A percentile compares a stretch with the other conserved stretches of the same genome.
These are phyloP conservation scores for Cornus suecica DNA, from an alignment of 148 eudicot species.

Conservation along the genomic window DNA sequence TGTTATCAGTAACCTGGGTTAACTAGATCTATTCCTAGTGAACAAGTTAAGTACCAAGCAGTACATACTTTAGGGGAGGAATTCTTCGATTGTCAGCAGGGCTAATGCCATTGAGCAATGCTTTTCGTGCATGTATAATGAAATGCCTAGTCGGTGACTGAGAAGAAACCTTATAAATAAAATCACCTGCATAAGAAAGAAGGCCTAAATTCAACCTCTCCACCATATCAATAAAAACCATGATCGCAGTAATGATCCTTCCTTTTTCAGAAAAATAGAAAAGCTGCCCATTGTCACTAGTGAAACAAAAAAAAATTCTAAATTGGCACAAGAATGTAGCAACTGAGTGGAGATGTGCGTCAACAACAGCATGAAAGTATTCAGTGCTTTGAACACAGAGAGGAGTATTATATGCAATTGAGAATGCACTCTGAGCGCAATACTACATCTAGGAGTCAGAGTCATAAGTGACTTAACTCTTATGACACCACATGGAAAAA, in stretches of 20 bases:
- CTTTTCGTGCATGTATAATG: slow-evolving; percentile 92
- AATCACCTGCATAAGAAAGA: slow-evolving; percentile 63
- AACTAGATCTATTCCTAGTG: neutral
- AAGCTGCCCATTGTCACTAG: no score
- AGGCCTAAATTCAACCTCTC: neutral
- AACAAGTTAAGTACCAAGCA: neutral
- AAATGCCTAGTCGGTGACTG: slow-evolving; percentile 95
- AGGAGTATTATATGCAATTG: no score
- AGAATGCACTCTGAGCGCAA: no score
- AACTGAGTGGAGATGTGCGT: no score
- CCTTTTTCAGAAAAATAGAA: neutral
- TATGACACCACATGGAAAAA: no score
- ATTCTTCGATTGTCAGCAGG: slow-evolving; percentile 89
- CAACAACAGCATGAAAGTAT: no score
- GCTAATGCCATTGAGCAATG: slow-evolving; percentile 93
- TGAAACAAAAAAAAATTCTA: no score
- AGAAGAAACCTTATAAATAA: slow-evolving; percentile 90
- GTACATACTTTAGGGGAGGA: slow-evolving; percentile 88
- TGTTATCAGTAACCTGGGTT: neutral
- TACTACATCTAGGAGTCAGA: no score
- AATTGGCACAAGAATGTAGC: no score
- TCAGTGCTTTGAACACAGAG: no score
- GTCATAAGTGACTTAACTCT: no score
- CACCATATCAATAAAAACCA: neutral
- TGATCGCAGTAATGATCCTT: neutral